Base-by-base conservation (phyloP, 768 basidiomycete genomes). In the Suillus placidus region DNA sequence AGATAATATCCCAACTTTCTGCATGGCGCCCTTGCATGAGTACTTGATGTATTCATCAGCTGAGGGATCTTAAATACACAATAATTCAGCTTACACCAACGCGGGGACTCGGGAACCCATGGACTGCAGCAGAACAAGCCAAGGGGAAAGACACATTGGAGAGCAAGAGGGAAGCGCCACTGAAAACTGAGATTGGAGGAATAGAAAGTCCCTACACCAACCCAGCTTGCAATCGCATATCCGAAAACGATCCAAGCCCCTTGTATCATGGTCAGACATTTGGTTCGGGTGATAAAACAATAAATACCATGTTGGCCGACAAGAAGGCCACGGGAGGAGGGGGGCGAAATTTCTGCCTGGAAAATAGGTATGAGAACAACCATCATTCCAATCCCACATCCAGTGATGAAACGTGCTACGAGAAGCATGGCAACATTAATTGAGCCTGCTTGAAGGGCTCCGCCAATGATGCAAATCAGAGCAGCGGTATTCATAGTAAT, bases 351-450 rank as follows among this genome's bases (percentile, higher is more conserved):
- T 32, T 61, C 61, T 30, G 43, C 43, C 47, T 49, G 43, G 16
- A 43, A 61, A 20, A 61, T 61, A 38, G 60, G 62, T 32, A 63
- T 58, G 23, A 63, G 47, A 51, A 63, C 54, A 6, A 58, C 62
- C 54, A 63, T 58, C 62, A 63, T 63, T n/a, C 54, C 62, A 60
- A 58, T 35, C 8, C 62, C 54, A 54, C 62, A 63, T 32, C 56
- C 62, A 12, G 62, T 57, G 62, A 63, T 60, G 18, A 63, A 60
- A 12, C 35, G 62, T 4, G 62, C 56, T 18, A 40, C 56, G 7
- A 63, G 56, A 32, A 63, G 30, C 62, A 63, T 40, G 16, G 56
- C 62, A 6, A 58, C 38, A 42, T 60, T 12, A 5, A 63, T 57
- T 2, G 62, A 63, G 30, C 56, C 56, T 20, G 62, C 56, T 42